Base-by-base conservation (phyloP, 176 grass and related monocot genomes). In the Triticum dicoccoides region DNA sequence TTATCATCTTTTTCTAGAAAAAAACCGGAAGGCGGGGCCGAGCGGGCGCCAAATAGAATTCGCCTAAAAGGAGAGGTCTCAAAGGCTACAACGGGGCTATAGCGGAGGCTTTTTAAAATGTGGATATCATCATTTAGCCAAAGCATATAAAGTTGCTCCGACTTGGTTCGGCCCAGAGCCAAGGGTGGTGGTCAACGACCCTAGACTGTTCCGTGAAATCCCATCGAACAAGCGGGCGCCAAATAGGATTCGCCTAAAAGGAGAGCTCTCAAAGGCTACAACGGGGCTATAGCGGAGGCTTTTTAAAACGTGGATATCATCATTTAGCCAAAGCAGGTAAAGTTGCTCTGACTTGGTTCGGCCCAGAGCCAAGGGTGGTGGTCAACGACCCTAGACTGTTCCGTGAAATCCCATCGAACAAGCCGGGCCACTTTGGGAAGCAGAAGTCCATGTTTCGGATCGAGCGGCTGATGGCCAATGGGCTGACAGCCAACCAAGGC, bases 371-470 rank as follows among this genome's bases (percentile, higher is more conserved):
- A 0, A 81, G 76, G 32, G 87, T 92, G 76, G 79, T 82, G 1
- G 23, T 94, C 9, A 87, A 9, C 41, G 88, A 94, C 35, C 77
- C 92, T 5, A 61, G 87, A 11, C 65, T 81, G 34, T 33, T 86
- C 37, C 80, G 86, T 14, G 84, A 94, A 74, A 93, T 90, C 37
- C 59, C 94, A 1, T 14, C 85, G 3, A 89, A 92, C 69, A 93
- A 85, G 74, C 76, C 73, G 9, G 83, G 82, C 7, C 15, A 71
- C 6, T 85, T 90, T 27, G 83, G 59, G 38, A 92, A 90, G 67
- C 83, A 47, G 0, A 85, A 65, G 3, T 82, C 29, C 8, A 27
- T 56, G 6, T 51, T 54, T 42, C 17, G 29, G 72, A 30, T 79
- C 1, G 86, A 18, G 27, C 65, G 13, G 27, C 63, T 85, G 39